A percentile compares a stretch with the other conserved stretches of the same genome.
Conservation (phyloP, 768 basidiomycete genomes). For the Agrocybe pediades region DNA sequence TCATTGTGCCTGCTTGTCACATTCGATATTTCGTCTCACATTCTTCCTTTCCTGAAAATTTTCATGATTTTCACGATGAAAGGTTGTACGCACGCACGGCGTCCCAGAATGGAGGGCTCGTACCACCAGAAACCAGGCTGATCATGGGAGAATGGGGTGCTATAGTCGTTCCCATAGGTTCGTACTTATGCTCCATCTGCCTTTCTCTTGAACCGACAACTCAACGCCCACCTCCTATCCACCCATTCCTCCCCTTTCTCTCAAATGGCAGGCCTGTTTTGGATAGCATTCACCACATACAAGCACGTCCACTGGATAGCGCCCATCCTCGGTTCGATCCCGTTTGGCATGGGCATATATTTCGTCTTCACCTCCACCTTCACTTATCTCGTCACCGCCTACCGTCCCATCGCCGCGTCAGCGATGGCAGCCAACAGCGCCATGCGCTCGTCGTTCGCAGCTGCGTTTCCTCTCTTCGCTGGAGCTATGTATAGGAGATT, state of each 20-base stretch:
- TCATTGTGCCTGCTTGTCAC: too few species aligned
- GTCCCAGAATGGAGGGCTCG: slow-evolving; percentile 38
- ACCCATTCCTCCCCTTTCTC: slow-evolving; percentile 41
- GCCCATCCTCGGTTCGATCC: slow-evolving; percentile 63
- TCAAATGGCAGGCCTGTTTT: slow-evolving; percentile 63
- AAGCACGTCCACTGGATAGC: slow-evolving; percentile 61
- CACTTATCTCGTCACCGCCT: slow-evolving; percentile 71
- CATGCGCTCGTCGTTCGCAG: slow-evolving; percentile 61
- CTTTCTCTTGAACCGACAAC: too few species aligned
- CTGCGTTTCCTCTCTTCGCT: slow-evolving; percentile 64
- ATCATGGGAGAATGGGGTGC: slow-evolving; percentile 71
- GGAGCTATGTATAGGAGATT: slow-evolving; percentile 69
- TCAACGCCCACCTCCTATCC: slow-evolving; percentile 41
- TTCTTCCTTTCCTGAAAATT: too few species aligned
- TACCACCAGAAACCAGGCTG: slow-evolving; percentile 69
- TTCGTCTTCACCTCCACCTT: slow-evolving; percentile 73
- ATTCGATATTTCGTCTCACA: too few species aligned
- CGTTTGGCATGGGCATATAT: slow-evolving; percentile 66
- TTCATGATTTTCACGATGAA: slow-evolving; percentile 1
- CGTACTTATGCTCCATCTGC: slow-evolving; percentile 48
- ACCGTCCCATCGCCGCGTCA: slow-evolving; percentile 65
- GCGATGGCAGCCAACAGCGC: slow-evolving; percentile 71
- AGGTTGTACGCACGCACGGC: slow-evolving; percentile 42
- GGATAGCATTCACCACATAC: slow-evolving; percentile 60
- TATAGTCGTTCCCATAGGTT: slow-evolving; percentile 61